Percentiles rank a stretch among this genome's conserved stretches.
phyloP scores from a whole-genome alignment of 176 grass and related monocot genomes.

The Bromus sterilis region DNA sequence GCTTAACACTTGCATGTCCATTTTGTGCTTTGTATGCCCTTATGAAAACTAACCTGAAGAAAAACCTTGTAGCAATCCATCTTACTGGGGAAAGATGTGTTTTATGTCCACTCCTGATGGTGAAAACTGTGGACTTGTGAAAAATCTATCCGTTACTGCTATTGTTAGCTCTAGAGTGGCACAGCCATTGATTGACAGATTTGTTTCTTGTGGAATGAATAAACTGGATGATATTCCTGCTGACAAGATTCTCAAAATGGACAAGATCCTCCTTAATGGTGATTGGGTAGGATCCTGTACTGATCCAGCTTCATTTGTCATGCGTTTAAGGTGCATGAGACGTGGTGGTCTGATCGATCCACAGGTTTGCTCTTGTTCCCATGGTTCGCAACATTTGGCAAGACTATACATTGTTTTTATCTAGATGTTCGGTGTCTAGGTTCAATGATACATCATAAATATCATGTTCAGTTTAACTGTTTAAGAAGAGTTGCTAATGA shows the following conservation, averaged over 20 bases:
- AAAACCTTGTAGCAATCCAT: constrained; percentile 67
- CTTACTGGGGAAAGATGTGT: constrained; percentile 92
- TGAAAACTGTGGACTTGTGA: constrained; percentile 94
- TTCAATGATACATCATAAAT: neutral
- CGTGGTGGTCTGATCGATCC: constrained; percentile 53
- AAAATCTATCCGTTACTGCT: constrained; percentile 84
- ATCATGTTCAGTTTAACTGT: neutral
- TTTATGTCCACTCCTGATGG: constrained; percentile 95
- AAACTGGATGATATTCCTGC: constrained; percentile 58
- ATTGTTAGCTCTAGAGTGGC: constrained; percentile 72
- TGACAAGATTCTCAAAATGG: constrained; percentile 29
- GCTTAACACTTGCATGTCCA: neutral
- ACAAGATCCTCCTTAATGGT: constrained; percentile 85
- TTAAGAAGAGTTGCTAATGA: neutral
- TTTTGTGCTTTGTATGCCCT: neutral
- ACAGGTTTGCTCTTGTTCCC: constrained; percentile 39
- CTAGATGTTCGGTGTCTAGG: neutral
- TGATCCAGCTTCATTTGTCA: constrained; percentile 61
- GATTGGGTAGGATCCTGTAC: constrained; percentile 74
- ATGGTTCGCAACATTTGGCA: constrained; percentile 6
- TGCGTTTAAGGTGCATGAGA: constrained; percentile 68
- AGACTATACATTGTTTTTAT: constrained; percentile 1
- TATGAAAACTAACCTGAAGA: constrained; percentile 12
- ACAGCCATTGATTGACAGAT: constrained; percentile 57
- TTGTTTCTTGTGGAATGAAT: constrained; percentile 80